phyloP scores from a whole-genome alignment of 208 protist species.

The Angomonas ambiguus region DNA sequence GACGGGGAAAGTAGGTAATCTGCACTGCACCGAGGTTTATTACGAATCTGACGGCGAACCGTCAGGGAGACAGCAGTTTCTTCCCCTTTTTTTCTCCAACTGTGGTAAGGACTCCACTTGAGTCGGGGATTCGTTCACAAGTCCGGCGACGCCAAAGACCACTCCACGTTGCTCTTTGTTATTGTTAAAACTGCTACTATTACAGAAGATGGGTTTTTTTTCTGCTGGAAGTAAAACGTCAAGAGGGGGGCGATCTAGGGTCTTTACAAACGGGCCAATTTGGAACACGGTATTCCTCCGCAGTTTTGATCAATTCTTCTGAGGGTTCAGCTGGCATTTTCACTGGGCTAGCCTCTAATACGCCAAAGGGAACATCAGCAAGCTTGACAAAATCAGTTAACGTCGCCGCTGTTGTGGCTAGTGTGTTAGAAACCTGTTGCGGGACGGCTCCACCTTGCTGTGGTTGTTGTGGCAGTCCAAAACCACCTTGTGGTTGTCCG shows the following conservation, averaged over 20 bases:
- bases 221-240: not conserved
- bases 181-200: not conserved
- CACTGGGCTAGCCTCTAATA: not conserved
- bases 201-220: not conserved
- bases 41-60: not conserved
- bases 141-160: not conserved
- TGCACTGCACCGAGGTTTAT: conserved; percentile 55
- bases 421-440: no score
- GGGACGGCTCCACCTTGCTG: not conserved
- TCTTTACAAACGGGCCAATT: conserved; percentile 1
- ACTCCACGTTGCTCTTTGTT: not conserved
- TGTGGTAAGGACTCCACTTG: not conserved
- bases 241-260: not conserved
- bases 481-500: not conserved
- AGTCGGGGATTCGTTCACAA: not conserved
- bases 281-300: not conserved
- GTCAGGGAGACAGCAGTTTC: not conserved
- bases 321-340: not conserved
- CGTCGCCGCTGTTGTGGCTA: no score
- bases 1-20: conserved; percentile 62
- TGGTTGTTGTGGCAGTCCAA: not conserved
- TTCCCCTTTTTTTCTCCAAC: not conserved
- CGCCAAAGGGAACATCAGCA: not conserved
- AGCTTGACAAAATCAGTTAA: conserved; percentile 14
- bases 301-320: not conserved